A percentile compares a stretch with the other conserved stretches of the same genome.
phyloP scores from a whole-genome alignment of 805 yeast species.

The Metschnikowia henanensis region DNA sequence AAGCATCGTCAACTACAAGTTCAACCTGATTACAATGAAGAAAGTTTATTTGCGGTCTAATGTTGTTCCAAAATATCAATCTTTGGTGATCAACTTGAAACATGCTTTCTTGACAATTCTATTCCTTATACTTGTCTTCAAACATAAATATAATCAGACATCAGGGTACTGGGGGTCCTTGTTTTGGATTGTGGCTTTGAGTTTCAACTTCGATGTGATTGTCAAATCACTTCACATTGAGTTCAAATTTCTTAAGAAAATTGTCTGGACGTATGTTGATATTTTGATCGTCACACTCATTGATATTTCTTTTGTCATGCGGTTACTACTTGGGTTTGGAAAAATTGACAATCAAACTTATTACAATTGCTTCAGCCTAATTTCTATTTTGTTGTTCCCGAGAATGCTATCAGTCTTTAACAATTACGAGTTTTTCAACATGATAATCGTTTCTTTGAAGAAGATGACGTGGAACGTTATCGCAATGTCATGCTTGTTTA shows the following conservation, averaged over 20 bases:
- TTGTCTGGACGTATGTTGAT: conserved; percentile 56
- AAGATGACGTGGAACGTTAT: conserved; percentile 51
- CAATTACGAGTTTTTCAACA: conserved; percentile 50
- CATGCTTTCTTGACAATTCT: conserved; percentile 30
- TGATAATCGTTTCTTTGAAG: conserved; percentile 50
- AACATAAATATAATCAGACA: conserved; percentile 17
- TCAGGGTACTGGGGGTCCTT: conserved; percentile 10
- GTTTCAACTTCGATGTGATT: conserved; percentile 48
- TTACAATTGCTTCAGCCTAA: conserved; percentile 37
- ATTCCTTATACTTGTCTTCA: conserved; percentile 30
- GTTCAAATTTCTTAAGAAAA: conserved; percentile 43
- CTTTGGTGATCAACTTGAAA: conserved; percentile 39
- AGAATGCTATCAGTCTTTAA: conserved; percentile 50
- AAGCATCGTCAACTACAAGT: conserved; percentile 31
- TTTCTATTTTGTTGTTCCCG: conserved; percentile 51
- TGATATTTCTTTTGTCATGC: conserved; percentile 30
- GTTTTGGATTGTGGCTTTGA: conserved; percentile 47
- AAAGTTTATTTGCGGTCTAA: conserved; percentile 32
- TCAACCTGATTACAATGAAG: conserved; percentile 30
- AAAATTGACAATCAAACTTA: conserved; percentile 19
- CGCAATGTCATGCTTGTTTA: conserved; percentile 47
- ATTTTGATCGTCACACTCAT: conserved; percentile 41
- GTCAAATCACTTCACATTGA: conserved; percentile 46
- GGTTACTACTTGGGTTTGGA: conserved; percentile 18
- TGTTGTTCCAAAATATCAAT: conserved; percentile 42